Evolutionary conservation across 257 asterid genomes (phyloP), one percentile per base, ranked within the genome.

Genomic region (Osmanthus fragrans): DNA sequence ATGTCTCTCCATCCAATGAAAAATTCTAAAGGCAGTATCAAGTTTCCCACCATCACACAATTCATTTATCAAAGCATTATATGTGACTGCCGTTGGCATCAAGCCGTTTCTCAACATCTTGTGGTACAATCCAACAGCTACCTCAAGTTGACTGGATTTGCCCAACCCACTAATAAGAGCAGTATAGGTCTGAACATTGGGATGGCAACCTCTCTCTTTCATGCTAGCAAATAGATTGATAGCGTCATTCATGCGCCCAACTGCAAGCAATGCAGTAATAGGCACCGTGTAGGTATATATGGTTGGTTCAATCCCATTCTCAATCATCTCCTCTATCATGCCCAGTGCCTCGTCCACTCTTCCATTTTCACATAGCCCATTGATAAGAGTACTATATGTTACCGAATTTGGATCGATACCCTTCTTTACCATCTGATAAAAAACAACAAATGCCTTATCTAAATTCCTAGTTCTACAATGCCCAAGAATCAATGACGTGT

Each of bases 121-220:
- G 85, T 94, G 94, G 87, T 91, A 94, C 86, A 94, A 87, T 27
- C 97, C 98, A 71, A 87, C 73, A 29, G 93, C 94, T 42, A 94
- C 86, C 86, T 94, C 92, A 75, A 85, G 84, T 74, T 78, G 90
- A 77, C 85, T 81, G 5, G 82, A 88, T 73, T 86, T 88, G 34
- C 94, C 93, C 79, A 92, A 83, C 72, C 97, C 97, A 82, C 91
- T 84, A 40, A 94, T 88, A 68, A 94, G 86, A 49, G 97, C 89
- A 18, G 98, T 92, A 86, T 94, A 94, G 27, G 96, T 92, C 80
- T 87, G 96, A 79, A 84, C 86, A 82, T 91, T 94, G 40, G 95
- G 98, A 58, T 68, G 74, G 34, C 81, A 81, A n/a, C 92, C 90
- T 78, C 77, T 86, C 79, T 83, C 79, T 85, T 80, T 91, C 98